Conservation (phyloP, 1,284 basidiomycete genomes). For the Cystobasidiaceae sp. region DNA sequence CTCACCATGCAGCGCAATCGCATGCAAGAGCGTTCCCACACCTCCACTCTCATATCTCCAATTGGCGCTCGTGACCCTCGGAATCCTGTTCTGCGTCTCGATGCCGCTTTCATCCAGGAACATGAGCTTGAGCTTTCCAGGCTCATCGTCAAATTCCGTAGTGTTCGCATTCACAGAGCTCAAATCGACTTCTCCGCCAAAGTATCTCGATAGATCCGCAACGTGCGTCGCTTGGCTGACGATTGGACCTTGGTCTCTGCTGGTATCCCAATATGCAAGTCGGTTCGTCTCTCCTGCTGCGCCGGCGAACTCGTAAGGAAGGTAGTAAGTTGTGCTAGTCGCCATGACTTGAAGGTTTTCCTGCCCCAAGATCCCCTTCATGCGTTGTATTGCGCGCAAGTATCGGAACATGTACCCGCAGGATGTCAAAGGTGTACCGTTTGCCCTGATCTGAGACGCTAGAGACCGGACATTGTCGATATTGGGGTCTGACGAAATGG, state of each 20-base stretch:
- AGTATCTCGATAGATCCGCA: conserved; percentile 58
- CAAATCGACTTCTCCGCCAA: conserved; percentile 91
- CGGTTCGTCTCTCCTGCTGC: conserved; percentile 88
- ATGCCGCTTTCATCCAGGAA: conserved; percentile 68
- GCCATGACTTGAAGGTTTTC: conserved; percentile 87
- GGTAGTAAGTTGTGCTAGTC: conserved; percentile 37
- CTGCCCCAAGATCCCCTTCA: conserved; percentile 90
- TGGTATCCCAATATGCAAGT: conserved; percentile 47
- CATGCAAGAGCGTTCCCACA: conserved; percentile 79
- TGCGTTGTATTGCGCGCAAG: conserved; percentile 86
- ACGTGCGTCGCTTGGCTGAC: conserved; percentile 46
- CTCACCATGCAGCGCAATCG: conserved; percentile 67
- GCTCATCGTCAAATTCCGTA: conserved; percentile 80
- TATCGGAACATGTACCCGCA: conserved; percentile 72
- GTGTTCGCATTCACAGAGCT: conserved; percentile 72
- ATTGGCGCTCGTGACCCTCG: conserved; percentile 46
- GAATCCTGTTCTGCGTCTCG: conserved; percentile 57
- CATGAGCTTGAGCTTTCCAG: conserved; percentile 76
- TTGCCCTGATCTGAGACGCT: conserved; percentile 15
- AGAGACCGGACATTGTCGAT: conserved; percentile 29
- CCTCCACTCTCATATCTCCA: conserved; percentile 88
- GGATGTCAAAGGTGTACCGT: no score
- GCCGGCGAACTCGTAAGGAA: conserved; percentile 62
- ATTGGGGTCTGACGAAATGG: conserved; percentile 63
- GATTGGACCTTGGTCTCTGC: conserved; percentile 21